Conservation (phyloP, 495 filamentous ascomycete species). For the Articulospora tetracladia region DNA sequence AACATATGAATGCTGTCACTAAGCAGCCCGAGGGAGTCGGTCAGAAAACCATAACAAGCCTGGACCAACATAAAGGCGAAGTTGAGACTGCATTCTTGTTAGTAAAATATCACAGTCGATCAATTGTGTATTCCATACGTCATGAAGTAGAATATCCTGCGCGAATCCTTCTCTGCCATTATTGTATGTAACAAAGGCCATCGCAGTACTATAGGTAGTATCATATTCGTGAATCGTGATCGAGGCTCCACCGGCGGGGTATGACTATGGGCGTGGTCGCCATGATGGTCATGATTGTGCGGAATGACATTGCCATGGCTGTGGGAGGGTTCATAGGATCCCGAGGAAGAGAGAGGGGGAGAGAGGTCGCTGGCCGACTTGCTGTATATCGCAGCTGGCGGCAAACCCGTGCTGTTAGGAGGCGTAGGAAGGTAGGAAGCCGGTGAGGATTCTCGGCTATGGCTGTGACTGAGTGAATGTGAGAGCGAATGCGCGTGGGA, state of each 20-base stretch:
- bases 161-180: constrained; percentile 85
- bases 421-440: constrained; percentile 14
- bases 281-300: constrained; percentile 20
- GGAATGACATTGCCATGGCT: not conserved
- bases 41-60: constrained; percentile 86
- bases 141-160: constrained; percentile 97
- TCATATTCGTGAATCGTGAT: constrained; percentile 59
- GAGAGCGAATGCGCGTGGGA: constrained; percentile 19
- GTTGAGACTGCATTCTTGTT: constrained; percentile 63
- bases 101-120: not conserved
- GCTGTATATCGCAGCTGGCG: constrained; percentile 3
- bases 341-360: constrained; percentile 2
- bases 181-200: constrained; percentile 82
- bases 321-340: constrained; percentile 10
- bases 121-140: constrained; percentile 44
- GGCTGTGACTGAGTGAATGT: constrained; percentile 15
- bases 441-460: constrained; percentile 8
- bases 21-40: constrained; percentile 87
- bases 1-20: constrained; percentile 99
- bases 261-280: constrained; percentile 25
- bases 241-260: constrained; percentile 28
- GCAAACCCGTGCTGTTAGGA: constrained; percentile 17
- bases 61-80: constrained; percentile 95
- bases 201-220: constrained; percentile 59
- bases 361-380: constrained; percentile 10